A percentile compares a stretch with the other conserved stretches of the same genome.
Conservation (phyloP, 306 rosid genomes). For the Cucurbita argyrosperma region DNA sequence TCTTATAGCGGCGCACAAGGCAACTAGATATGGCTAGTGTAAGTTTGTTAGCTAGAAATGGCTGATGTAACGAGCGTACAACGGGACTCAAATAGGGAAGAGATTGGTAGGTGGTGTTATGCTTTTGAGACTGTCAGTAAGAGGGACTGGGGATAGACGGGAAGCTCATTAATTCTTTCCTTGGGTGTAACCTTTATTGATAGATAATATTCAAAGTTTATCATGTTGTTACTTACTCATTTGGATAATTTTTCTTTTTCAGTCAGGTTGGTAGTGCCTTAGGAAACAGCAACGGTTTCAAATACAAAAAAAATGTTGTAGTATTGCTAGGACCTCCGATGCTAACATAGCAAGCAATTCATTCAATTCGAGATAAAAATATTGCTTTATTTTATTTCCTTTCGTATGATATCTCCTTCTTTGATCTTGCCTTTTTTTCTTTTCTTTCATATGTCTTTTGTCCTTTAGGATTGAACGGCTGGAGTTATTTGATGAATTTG, state of each 20-base stretch:
- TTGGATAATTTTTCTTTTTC: background rate
- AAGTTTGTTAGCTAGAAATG: no score
- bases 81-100: background rate
- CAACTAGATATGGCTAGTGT: background rate
- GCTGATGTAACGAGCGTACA: background rate
- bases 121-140: background rate
- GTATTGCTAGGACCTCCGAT: background rate
- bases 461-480: slow-evolving; percentile 74
- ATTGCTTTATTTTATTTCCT: background rate
- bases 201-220: background rate
- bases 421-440: background rate
- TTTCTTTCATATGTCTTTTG: slow-evolving; percentile 1
- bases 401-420: background rate
- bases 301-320: background rate
- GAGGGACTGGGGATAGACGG: background rate
- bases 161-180: background rate
- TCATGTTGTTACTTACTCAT: background rate
- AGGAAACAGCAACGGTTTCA: background rate
- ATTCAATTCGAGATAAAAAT: background rate
- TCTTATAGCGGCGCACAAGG: background rate
- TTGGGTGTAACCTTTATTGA: background rate
- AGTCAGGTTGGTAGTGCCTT: background rate
- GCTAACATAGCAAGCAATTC: background rate
- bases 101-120: background rate
- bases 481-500: slow-evolving; percentile 92